Conservation (phyloP, 2,329 filamentous ascomycete species). For the Peltaster fructicola region DNA sequence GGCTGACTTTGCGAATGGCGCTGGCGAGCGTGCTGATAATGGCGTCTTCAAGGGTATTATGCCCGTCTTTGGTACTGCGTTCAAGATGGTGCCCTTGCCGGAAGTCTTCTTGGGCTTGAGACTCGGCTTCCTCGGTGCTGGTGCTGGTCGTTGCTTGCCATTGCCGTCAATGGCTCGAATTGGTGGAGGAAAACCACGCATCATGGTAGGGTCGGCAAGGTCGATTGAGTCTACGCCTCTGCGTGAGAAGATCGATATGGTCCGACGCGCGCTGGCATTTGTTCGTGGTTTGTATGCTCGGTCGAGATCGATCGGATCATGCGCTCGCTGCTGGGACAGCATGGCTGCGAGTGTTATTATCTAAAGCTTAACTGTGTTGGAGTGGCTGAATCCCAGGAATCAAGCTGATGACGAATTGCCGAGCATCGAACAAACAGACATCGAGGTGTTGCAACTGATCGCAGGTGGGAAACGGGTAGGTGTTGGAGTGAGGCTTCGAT, state of each 20-base stretch:
- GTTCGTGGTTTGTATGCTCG: constrained; percentile 1
- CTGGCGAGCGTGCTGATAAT: constrained; percentile 17
- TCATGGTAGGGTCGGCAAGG: constrained; percentile 6
- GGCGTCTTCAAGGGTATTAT: constrained; percentile 21
- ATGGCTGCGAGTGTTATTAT: too few relatives aligned
- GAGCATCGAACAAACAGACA: too few relatives aligned
- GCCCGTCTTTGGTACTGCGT: constrained; percentile 15
- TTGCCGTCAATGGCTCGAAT: too few relatives aligned
- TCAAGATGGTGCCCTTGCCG: constrained; percentile 13
- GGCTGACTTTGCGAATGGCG: constrained; percentile 2
- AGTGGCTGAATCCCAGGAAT: too few relatives aligned
- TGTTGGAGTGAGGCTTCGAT: too few relatives aligned
- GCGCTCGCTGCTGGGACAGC: too few relatives aligned
- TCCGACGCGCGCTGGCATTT: constrained; percentile 10
- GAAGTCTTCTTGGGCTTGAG: constrained; percentile 8
- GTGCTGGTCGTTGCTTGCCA: constrained; percentile 6
- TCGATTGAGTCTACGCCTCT: constrained; percentile 14
- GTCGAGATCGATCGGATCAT: neutral
- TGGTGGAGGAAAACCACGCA: too few relatives aligned
- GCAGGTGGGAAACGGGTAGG: too few relatives aligned
- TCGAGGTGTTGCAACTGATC: too few relatives aligned
- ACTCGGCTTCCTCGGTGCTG: constrained; percentile 7
- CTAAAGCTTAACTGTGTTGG: too few relatives aligned
- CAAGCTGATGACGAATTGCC: too few relatives aligned
- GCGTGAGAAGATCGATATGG: constrained; percentile 21